These are phyloP conservation scores for Fusarium pseudocircinatum DNA, from an alignment of 2,329 filamentous ascomycete species.

Conservation along the genomic window DNA sequence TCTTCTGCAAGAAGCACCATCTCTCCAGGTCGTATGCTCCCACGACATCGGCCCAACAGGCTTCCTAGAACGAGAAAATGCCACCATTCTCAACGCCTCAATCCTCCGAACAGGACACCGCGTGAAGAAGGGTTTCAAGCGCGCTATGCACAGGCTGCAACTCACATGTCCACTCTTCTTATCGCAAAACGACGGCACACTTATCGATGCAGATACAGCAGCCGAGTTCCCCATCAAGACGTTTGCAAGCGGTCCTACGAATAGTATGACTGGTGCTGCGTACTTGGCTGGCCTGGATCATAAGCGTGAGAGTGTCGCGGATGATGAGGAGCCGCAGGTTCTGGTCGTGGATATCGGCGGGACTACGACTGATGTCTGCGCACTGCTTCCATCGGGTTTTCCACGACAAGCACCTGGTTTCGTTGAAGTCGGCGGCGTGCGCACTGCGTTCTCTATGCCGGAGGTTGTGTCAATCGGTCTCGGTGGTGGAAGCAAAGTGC, in stretches of 20 bases:
- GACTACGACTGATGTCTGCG: slow-evolving; percentile 69
- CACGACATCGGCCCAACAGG: slow-evolving; percentile 56
- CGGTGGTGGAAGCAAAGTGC: slow-evolving; percentile 60
- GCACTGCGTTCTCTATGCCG: slow-evolving; percentile 68
- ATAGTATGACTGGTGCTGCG: slow-evolving; percentile 63
- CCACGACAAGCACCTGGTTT: slow-evolving; percentile 68
- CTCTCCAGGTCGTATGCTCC: slow-evolving; percentile 53
- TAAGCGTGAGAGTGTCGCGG: background rate
- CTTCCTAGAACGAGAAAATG: slow-evolving; percentile 60
- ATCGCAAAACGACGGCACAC: slow-evolving; percentile 64
- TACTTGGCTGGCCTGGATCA: slow-evolving; percentile 61
- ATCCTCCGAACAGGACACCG: slow-evolving; percentile 58
- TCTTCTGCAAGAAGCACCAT: slow-evolving; percentile 49
- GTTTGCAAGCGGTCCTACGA: slow-evolving; percentile 64
- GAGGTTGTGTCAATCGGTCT: slow-evolving; percentile 66
- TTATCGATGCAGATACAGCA: slow-evolving; percentile 58
- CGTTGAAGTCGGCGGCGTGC: slow-evolving; percentile 66
- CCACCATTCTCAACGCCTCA: slow-evolving; percentile 64
- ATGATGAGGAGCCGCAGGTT: slow-evolving; percentile 44
- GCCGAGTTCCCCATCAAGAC: slow-evolving; percentile 61
- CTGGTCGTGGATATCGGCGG: slow-evolving; percentile 69
- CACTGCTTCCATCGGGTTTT: slow-evolving; percentile 66
- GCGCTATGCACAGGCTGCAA: slow-evolving; percentile 55
- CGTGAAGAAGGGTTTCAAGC: slow-evolving; percentile 58
- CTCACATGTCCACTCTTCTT: slow-evolving; percentile 58